phyloP scores from a whole-genome alignment of 495 filamentous ascomycete genomes.

The Tuber borchii region DNA sequence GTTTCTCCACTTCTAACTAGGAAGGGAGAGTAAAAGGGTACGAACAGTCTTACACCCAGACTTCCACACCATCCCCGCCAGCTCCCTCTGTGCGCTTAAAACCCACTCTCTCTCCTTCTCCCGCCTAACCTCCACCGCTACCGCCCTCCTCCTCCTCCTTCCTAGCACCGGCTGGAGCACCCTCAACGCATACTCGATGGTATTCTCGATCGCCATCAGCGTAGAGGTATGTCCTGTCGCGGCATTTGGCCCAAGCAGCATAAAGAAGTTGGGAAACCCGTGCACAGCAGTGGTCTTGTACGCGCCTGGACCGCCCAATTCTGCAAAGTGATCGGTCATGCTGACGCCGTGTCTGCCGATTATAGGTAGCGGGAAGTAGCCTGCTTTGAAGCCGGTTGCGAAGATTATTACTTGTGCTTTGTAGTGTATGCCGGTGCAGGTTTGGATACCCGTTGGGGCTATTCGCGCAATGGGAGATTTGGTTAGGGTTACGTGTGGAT shows the following conservation, averaged over 20 bases:
- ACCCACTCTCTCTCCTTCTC: constrained; percentile 48
- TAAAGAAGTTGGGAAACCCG: constrained; percentile 64
- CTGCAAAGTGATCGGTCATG: constrained; percentile 52
- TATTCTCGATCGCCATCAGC: constrained; percentile 55
- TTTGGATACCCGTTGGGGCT: constrained; percentile 37
- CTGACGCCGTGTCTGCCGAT: constrained; percentile 48
- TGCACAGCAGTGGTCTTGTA: constrained; percentile 61
- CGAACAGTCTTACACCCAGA: constrained; percentile 44
- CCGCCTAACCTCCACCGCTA: constrained; percentile 40
- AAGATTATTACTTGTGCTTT: constrained; percentile 56
- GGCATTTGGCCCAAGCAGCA: constrained; percentile 61
- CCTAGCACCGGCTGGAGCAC: constrained; percentile 50
- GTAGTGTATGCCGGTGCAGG: constrained; percentile 42
- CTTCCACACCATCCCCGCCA: constrained; percentile 47
- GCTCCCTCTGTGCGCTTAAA: constrained; percentile 43
- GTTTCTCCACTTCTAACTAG: constrained; percentile 35
- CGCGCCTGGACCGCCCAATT: constrained; percentile 53
- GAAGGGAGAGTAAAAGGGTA: constrained; percentile 21
- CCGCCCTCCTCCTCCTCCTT: constrained; percentile 26
- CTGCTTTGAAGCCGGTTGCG: constrained; percentile 54
- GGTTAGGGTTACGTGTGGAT: constrained; percentile 53
- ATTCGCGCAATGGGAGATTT: constrained; percentile 42
- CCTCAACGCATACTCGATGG: constrained; percentile 49
- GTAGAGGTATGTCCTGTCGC: constrained; percentile 59
- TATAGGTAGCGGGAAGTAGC: constrained; percentile 46